These are phyloP conservation scores for Hypoxylon cercidicola DNA, from an alignment of 495 filamentous ascomycete genomes.

Conservation along the genomic window DNA sequence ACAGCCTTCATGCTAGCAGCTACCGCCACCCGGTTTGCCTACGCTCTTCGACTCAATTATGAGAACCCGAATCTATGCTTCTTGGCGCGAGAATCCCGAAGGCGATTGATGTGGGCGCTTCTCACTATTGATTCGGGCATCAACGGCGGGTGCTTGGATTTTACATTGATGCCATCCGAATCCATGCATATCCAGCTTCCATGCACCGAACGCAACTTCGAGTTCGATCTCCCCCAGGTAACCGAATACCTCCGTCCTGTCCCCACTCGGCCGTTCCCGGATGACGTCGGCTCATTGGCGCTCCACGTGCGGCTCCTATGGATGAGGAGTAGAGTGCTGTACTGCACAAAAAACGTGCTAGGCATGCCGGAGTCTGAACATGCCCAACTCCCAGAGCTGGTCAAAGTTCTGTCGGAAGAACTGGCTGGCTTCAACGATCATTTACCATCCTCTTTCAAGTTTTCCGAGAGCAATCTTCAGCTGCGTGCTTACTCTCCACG, in stretches of 20 bases:
- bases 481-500: constrained; percentile 60
- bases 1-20: constrained; percentile 61
- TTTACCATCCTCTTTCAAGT: constrained; percentile 58
- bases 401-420: constrained; percentile 54
- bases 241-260: constrained; percentile 56
- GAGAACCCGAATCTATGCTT: constrained; percentile 61
- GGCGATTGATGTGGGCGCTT: constrained; percentile 63
- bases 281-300: constrained; percentile 61
- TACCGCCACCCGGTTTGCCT: constrained; percentile 58
- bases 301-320: constrained; percentile 58
- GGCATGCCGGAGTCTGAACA: constrained; percentile 49
- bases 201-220: constrained; percentile 64
- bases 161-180: constrained; percentile 56
- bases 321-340: constrained; percentile 57
- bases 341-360: constrained; percentile 52
- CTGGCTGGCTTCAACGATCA: constrained; percentile 56
- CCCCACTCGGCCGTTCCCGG: constrained; percentile 49
- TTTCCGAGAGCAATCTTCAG: constrained; percentile 59
- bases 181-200: constrained; percentile 59
- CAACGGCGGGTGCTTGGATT: constrained; percentile 57
- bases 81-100: constrained; percentile 59
- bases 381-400: constrained; percentile 51
- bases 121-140: constrained; percentile 60
- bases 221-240: constrained; percentile 60
- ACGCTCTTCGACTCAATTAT: constrained; percentile 59